Base-by-base conservation (phyloP, 345 rosid genomes). In the Euphorbia lathyris region DNA sequence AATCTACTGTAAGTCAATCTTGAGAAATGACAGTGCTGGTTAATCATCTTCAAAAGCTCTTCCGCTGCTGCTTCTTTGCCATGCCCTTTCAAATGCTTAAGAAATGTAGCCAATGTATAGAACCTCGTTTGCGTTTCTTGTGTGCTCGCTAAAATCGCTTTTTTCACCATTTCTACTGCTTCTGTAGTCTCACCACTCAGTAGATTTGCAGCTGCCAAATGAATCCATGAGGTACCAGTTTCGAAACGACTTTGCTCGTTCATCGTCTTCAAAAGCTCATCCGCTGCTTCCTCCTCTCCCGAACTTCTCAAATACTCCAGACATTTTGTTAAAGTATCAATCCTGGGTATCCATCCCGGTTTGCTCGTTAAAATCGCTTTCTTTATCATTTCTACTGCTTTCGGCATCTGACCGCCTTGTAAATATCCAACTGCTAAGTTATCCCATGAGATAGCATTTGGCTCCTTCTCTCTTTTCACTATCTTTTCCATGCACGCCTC, bases 321-420 rank as follows among this genome's bases (percentile, higher is more conserved):
- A 65, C 79, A 79, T 22, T 74, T 30, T 16, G n/a, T 47, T 53
- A 68, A 43, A 34, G 40, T 61, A 29, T 27, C 19, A 42, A 27
- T 58, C 7, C 43, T 30, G 22, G 82, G 82, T 45, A 55, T 67
- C 76, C 74, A 58, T 29, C 58, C 59, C 10, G 47, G 67, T 34
- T 53, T 71, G 58, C 80, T 71, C 51, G 64, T 68, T 81, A 70
- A 71, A 16, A 83, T 68, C 0, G 86, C 83, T 69, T 58, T 80
- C 80, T 72, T 82, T 72, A 81, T 50, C 36, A 76, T 73, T 75
- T 85, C 86, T 36, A 80, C 79, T 9, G 86, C 82, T 69, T 87
- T 83, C 6, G 38, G 74, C 81, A 78, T 83, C 75, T 80, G 71
- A 63, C 77, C 81, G 1, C 65, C 63, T 45, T 29, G 34, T 34